A percentile compares a stretch with the other conserved stretches of the same genome.
phyloP scores from a whole-genome alignment of 345 rosid species.

The Citrus cavaleriei region DNA sequence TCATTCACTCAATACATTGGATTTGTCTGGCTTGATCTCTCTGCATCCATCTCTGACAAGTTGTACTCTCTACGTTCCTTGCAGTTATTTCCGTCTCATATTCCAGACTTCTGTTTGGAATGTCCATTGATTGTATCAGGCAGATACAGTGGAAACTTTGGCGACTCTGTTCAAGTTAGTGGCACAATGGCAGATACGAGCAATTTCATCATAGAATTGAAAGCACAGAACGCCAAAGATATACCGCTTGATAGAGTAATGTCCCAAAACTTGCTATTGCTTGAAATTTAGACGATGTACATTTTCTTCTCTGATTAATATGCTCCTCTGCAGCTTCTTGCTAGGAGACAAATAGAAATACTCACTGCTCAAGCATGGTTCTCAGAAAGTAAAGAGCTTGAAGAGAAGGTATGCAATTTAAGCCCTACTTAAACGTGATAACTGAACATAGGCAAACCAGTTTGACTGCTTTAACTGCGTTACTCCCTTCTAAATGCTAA shows the following conservation, averaged over 20 bases:
- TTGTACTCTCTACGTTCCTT: conserved; percentile 22
- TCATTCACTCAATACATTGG: not conserved
- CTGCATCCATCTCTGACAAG: conserved; percentile 1
- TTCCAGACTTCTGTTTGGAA: conserved; percentile 70
- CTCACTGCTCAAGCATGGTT: conserved; percentile 85
- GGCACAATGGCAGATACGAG: conserved; percentile 63
- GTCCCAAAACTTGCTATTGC: not conserved
- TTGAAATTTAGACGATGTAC: not conserved
- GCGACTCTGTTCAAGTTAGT: conserved; percentile 49
- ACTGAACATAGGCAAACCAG: not conserved
- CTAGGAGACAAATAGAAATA: conserved; percentile 68
- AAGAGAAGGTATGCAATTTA: conserved; percentile 61
- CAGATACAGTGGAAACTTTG: conserved; percentile 65
- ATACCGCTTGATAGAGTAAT: conserved; percentile 59
- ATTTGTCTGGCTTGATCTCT: not conserved
- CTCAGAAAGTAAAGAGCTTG: conserved; percentile 51
- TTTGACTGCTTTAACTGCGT: not conserved
- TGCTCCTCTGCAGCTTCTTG: conserved; percentile 45
- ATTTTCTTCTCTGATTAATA: conserved; percentile 6
- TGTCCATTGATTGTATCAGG: conserved; percentile 65
- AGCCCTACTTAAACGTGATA: not conserved
- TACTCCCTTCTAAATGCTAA: not conserved
- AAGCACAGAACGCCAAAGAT: conserved; percentile 58
- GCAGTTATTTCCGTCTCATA: conserved; percentile 50
- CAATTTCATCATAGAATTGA: conserved; percentile 43